These are phyloP conservation scores for Jaltomata sinuosa DNA, from an alignment of 257 asterid species.

Conservation along the genomic window DNA sequence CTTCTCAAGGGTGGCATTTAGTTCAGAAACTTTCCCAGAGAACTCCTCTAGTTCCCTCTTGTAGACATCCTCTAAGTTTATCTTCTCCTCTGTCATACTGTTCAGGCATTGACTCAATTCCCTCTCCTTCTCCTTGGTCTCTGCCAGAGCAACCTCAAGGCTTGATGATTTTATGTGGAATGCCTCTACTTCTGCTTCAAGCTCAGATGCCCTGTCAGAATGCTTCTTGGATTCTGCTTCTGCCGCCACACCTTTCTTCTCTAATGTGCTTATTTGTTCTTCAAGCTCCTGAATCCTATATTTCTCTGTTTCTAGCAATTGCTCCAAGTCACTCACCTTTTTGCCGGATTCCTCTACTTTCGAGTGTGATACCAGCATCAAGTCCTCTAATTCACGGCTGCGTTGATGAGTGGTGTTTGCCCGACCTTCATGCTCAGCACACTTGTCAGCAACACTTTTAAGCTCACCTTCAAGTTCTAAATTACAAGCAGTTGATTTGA, in stretches of 20 bases:
- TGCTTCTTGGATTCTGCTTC: constrained; percentile 43
- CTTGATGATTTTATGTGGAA: constrained; percentile 49
- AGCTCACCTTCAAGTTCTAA: constrained; percentile 68
- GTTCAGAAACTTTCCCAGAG: constrained; percentile 44
- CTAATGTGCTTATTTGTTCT: constrained; percentile 53
- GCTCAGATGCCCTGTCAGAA: constrained; percentile 45
- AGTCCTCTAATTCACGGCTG: constrained; percentile 68
- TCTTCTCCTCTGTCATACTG: constrained; percentile 52
- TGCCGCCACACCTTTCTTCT: constrained; percentile 35
- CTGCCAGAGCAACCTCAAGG: constrained; percentile 52
- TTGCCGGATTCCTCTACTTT: constrained; percentile 51
- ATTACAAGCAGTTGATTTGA: constrained; percentile 28
- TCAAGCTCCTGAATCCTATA: constrained; percentile 76
- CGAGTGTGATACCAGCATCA: constrained; percentile 54
- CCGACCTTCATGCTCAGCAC: constrained; percentile 61
- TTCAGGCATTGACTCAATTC: constrained; percentile 38
- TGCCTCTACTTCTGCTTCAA: constrained; percentile 57
- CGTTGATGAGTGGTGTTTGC: constrained; percentile 53
- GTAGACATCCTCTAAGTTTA: too few relatives aligned
- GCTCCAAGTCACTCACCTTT: constrained; percentile 59
- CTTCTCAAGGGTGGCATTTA: constrained; percentile 35
- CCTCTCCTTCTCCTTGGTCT: constrained; percentile 55
- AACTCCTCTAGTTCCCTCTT: constrained; percentile 44
- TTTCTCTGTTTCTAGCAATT: constrained; percentile 68
- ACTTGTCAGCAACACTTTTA: constrained; percentile 36